These are phyloP conservation scores for Aspergillus carlsbadensis DNA, from an alignment of 495 filamentous ascomycete genomes.

Conservation along the genomic window DNA sequence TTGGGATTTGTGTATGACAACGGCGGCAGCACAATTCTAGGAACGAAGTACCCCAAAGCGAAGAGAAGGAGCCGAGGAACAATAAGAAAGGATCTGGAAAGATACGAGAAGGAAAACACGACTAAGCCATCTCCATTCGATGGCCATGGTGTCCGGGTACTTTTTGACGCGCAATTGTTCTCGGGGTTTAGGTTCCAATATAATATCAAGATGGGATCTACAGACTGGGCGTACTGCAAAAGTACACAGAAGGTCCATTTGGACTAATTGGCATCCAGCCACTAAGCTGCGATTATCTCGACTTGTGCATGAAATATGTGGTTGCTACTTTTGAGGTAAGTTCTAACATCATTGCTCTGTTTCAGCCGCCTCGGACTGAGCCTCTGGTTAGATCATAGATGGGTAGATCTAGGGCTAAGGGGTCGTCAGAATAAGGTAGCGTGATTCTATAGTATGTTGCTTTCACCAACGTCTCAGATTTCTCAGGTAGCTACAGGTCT, in stretches of 20 bases:
- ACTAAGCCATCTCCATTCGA: not conserved
- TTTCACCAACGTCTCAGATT: too few species aligned
- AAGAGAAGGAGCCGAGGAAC: not conserved
- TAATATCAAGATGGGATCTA: not conserved
- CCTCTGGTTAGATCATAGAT: too few species aligned
- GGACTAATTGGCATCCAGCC: not conserved
- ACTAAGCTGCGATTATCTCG: not conserved
- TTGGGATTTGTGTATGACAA: not conserved
- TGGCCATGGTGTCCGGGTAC: not conserved
- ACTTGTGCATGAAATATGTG: not conserved
- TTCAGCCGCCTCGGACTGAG: too few species aligned
- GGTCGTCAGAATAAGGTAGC: too few species aligned
- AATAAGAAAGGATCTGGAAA: not conserved
- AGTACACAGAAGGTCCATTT: not conserved
- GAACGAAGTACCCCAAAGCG: not conserved
- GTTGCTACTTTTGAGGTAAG: conserved; percentile 8
- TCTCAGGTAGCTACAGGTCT: too few species aligned
- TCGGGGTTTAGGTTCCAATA: not conserved
- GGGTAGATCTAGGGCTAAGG: too few species aligned
- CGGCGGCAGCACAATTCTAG: not conserved
- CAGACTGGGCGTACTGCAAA: not conserved
- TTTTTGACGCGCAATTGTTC: not conserved
- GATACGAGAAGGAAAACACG: not conserved
- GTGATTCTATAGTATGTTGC: too few species aligned
- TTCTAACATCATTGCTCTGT: too few species aligned